phyloP scores from a whole-genome alignment of 192 early-diverging fungal genomes.

The Phlyctochytrium bullatum region DNA sequence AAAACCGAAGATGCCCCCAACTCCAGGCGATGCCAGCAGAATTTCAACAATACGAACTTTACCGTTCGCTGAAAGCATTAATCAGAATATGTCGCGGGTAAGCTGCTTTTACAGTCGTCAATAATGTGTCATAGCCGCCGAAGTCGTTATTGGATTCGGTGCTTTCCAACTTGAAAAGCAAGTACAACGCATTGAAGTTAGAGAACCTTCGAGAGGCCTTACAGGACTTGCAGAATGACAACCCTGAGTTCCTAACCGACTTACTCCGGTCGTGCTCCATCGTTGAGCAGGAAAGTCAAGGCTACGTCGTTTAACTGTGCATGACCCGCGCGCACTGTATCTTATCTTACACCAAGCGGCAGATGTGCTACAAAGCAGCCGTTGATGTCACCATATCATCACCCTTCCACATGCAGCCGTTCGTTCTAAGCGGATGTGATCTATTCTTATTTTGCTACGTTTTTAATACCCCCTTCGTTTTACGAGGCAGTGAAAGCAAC shows the following conservation, averaged over 20 bases:
- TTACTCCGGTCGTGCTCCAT: background rate
- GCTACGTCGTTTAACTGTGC: too few relatives aligned
- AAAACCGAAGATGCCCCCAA: constrained; percentile 12
- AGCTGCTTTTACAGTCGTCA: background rate
- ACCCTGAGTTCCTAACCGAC: background rate
- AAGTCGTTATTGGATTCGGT: background rate
- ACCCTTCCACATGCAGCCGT: too few relatives aligned
- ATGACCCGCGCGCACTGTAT: too few relatives aligned
- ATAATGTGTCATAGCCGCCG: background rate
- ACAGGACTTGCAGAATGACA: background rate
- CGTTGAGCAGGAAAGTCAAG: background rate
- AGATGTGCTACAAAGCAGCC: too few relatives aligned
- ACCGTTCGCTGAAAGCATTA: background rate
- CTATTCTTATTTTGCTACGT: too few relatives aligned
- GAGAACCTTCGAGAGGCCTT: background rate
- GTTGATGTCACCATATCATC: too few relatives aligned
- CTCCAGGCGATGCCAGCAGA: background rate
- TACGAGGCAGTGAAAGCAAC: too few relatives aligned
- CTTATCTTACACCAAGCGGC: too few relatives aligned
- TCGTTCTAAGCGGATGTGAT: too few relatives aligned
- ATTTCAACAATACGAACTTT: background rate
- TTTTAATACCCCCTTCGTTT: too few relatives aligned
- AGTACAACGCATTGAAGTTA: background rate
- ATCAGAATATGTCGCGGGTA: background rate
- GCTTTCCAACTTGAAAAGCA: background rate